These are phyloP conservation scores for Abrus pulchellus DNA, from an alignment of 306 rosid species.

Conservation along the genomic window DNA sequence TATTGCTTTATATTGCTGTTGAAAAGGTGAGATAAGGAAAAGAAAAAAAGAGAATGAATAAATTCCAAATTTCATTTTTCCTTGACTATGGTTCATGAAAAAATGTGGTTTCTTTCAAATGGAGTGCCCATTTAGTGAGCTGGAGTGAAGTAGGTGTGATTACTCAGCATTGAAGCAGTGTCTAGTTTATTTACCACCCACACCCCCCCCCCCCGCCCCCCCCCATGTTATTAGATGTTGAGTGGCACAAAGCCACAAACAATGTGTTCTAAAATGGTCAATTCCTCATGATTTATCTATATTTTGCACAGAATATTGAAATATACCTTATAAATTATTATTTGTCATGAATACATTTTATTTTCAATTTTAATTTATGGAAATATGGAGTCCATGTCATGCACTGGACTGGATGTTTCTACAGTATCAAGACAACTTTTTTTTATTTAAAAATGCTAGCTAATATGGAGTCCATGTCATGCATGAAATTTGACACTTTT, in stretches of 20 bases:
- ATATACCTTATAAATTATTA: neutral
- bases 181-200: neutral
- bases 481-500: slow-evolving; percentile 26
- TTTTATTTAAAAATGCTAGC: neutral
- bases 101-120: neutral
- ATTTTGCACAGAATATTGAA: neutral
- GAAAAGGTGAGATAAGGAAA: neutral
- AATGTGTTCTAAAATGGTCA: slow-evolving; percentile 24
- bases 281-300: slow-evolving; percentile 16
- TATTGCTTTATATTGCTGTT: slow-evolving; percentile 38
- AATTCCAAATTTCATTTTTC: slow-evolving; percentile 7
- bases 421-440: neutral
- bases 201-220: no score
- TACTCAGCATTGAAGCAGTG: neutral
- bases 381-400: neutral
- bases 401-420: slow-evolving; percentile 1
- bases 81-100: neutral
- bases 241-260: slow-evolving; percentile 28
- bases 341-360: neutral
- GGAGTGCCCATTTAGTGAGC: slow-evolving; percentile 19
- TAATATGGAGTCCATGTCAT: neutral
- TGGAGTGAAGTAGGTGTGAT: slow-evolving; percentile 10
- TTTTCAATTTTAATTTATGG: neutral
- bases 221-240: neutral
- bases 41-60: neutral